Evolutionary conservation across 129 eudicot genomes (phyloP).

Genomic region (Ambrosia artemisiifolia): DNA sequence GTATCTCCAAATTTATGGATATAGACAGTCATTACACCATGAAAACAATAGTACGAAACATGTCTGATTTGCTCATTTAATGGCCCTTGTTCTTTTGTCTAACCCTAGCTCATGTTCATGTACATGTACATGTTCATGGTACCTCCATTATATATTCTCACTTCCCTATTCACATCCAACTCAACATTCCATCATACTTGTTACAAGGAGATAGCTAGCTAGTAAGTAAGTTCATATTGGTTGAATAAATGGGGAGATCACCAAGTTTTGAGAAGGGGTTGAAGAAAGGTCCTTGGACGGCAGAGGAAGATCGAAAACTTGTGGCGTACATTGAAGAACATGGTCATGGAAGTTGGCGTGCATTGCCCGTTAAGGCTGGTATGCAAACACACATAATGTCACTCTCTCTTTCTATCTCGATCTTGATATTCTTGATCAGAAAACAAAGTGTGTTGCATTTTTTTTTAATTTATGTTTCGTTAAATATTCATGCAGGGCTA

Average conservation of each 20-base stretch:
- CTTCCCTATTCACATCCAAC: neutral
- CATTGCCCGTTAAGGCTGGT: conserved; percentile 70
- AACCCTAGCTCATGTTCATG: conserved; percentile 17
- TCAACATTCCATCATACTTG: neutral
- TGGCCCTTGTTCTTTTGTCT: conserved; percentile 8
- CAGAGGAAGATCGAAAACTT: conserved; percentile 63
- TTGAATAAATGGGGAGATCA: conserved; percentile 43
- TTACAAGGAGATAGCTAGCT: neutral
- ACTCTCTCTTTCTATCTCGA: too few relatives aligned
- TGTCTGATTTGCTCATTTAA: conserved; percentile 26
- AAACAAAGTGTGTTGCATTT: neutral
- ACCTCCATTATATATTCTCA: conserved; percentile 9
- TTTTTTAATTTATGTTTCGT: neutral
- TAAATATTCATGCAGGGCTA: conserved; percentile 36
- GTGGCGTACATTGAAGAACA: conserved; percentile 53
- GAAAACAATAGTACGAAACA: conserved; percentile 24
- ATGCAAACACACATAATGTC: neutral
- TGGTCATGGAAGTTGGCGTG: conserved; percentile 76
- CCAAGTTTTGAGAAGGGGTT: conserved; percentile 51
- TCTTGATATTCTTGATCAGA: neutral
- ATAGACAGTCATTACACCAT: conserved; percentile 10
- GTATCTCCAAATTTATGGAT: conserved; percentile 19
- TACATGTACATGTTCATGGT: neutral
- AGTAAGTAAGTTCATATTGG: neutral
- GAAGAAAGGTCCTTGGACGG: conserved; percentile 75